Conservation (phyloP, 305 asterid genomes). For the Fraxinus latifolia region DNA sequence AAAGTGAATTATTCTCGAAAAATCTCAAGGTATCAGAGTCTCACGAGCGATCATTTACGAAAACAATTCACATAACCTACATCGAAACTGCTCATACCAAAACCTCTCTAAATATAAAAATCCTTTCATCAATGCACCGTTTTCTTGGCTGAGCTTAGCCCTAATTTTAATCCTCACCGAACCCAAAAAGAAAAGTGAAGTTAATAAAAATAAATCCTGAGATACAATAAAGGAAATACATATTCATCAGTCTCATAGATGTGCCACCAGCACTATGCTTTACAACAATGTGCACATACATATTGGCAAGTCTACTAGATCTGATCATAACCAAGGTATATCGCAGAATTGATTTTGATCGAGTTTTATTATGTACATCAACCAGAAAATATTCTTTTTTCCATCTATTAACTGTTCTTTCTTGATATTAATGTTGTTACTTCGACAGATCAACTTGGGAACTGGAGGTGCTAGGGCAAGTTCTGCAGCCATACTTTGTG, state of each 20-base stretch:
- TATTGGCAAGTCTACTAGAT: background rate
- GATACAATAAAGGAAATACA: conserved; percentile 8
- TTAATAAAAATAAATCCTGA: background rate
- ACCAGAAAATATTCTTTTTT: background rate
- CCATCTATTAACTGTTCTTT: background rate
- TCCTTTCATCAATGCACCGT: background rate
- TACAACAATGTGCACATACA: conserved; percentile 15
- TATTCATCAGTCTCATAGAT: conserved; percentile 14
- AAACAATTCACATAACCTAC: background rate
- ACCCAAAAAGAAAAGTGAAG: background rate
- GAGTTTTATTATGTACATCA: conserved; percentile 34
- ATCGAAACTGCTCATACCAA: background rate
- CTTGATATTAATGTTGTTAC: conserved; percentile 21
- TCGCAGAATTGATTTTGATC: background rate
- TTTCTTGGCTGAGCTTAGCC: background rate
- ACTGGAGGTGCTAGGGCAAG: conserved; percentile 29
- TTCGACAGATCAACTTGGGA: conserved; percentile 43
- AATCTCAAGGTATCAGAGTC: background rate
- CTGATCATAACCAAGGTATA: background rate
- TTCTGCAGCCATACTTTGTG: conserved; percentile 27
- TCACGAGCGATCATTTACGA: background rate
- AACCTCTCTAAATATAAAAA: background rate
- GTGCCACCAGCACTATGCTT: conserved; percentile 19
- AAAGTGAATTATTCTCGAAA: background rate
- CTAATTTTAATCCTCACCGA: background rate